These are phyloP conservation scores for Kluyveromyces dobzhanskii DNA, from an alignment of 805 yeast genomes.

Conservation along the genomic window DNA sequence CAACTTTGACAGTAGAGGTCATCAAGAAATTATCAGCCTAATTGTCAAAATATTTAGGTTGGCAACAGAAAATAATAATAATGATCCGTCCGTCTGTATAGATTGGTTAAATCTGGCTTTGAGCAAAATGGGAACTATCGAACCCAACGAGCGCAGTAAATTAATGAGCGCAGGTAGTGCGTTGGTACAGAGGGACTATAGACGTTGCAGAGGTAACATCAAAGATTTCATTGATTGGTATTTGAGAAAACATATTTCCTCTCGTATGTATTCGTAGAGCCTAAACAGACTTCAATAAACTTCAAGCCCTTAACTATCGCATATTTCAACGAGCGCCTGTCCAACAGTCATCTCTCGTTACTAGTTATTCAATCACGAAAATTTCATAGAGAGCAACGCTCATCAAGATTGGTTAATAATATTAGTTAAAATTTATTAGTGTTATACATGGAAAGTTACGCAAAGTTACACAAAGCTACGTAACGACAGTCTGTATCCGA, in stretches of 20 bases:
- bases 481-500: too few species aligned
- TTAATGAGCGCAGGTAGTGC: conserved; percentile 51
- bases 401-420: too few species aligned
- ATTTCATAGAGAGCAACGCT: too few species aligned
- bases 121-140: conserved; percentile 47
- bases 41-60: conserved; percentile 54
- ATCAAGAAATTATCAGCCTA: conserved; percentile 68
- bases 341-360: too few species aligned
- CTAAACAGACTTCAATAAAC: background rate
- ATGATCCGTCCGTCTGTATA: conserved; percentile 31
- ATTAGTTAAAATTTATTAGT: too few species aligned
- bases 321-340: too few species aligned
- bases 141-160: conserved; percentile 59
- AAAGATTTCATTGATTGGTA: conserved; percentile 81
- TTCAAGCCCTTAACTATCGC: too few species aligned
- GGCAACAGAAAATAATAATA: conserved; percentile 38
- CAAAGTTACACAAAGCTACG: too few species aligned
- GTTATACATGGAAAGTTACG: too few species aligned
- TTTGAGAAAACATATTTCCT: conserved; percentile 59
- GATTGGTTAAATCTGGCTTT: conserved; percentile 56
- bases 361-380: too few species aligned
- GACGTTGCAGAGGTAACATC: conserved; percentile 63
- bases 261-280: conserved; percentile 28
- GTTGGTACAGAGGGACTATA: conserved; percentile 56
- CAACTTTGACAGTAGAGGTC: conserved; percentile 61